phyloP scores from a whole-genome alignment of 129 eudicot genomes.

The Helichrysum umbraculigerum region DNA sequence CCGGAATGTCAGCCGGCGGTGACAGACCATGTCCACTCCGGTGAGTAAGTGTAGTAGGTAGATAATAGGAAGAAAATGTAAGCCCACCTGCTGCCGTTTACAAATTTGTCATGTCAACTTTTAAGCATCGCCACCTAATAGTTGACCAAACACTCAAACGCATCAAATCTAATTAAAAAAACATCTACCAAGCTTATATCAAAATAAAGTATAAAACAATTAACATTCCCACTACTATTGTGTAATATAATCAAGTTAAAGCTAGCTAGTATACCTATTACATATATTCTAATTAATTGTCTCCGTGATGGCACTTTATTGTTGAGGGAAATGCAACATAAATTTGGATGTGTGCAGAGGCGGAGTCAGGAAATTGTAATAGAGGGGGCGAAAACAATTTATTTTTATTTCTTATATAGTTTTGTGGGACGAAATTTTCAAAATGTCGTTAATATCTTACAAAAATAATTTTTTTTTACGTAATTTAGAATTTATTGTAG shows the following conservation, averaged over 20 bases:
- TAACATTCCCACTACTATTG: neutral
- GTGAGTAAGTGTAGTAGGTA: conserved; percentile 34
- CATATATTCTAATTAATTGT: no score
- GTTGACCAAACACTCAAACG: conserved; percentile 15
- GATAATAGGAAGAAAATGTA: conserved; percentile 10
- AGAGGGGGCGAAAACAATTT: no score
- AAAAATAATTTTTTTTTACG: no score
- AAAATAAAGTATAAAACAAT: no score
- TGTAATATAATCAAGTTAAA: neutral
- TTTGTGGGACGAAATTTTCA: no score
- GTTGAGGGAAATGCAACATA: no score
- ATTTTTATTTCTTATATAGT: no score
- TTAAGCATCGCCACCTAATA: conserved; percentile 19
- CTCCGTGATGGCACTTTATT: no score
- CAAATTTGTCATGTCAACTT: conserved; percentile 18
- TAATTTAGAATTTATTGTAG: no score
- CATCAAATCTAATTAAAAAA: neutral
- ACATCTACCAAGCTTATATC: neutral
- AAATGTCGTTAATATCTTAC: no score
- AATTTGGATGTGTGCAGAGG: no score
- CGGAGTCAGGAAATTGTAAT: no score
- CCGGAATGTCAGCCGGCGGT: conserved; percentile 12
- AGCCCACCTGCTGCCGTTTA: conserved; percentile 13
- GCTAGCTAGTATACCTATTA: neutral
- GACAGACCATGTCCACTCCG: neutral